Percentiles rank a stretch among this genome's conserved stretches.
These are phyloP conservation scores for Helianthus annuus DNA, from an alignment of 129 eudicot species.

Conservation along the genomic window DNA sequence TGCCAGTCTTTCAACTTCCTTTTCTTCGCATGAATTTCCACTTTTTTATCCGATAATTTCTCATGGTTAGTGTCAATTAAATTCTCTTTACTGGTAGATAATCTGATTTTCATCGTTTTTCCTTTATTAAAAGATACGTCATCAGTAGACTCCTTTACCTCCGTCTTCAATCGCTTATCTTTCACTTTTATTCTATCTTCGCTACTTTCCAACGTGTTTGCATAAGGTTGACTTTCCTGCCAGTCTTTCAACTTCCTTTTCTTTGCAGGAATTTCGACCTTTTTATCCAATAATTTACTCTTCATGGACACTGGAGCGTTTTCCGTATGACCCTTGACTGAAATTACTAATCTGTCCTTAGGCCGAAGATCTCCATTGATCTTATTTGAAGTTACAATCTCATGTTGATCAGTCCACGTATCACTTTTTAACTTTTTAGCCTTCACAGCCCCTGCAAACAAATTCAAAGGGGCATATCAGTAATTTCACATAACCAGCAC, in stretches of 20 bases:
- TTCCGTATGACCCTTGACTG: conserved; percentile 37
- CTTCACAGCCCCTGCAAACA: conserved; percentile 53
- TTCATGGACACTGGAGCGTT: background rate
- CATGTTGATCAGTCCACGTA: conserved; percentile 44
- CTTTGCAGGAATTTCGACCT: conserved; percentile 41
- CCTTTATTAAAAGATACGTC: background rate
- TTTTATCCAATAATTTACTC: conserved; percentile 34
- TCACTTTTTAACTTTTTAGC: conserved; percentile 44
- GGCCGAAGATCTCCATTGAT: conserved; percentile 40
- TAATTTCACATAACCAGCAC: conserved; percentile 15
- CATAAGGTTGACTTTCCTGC: conserved; percentile 39
- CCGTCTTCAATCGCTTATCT: conserved; percentile 43
- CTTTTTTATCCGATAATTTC: conserved; percentile 36
- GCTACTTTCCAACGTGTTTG: conserved; percentile 31
- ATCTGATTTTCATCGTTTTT: conserved; percentile 26
- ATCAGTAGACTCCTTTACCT: background rate
- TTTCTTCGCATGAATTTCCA: conserved; percentile 49
- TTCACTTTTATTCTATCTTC: conserved; percentile 39
- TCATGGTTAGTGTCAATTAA: conserved; percentile 27
- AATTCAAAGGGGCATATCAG: background rate
- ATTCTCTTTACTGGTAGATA: conserved; percentile 38
- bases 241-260: conserved; percentile 63
- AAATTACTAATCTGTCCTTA: conserved; percentile 36
- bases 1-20: conserved; percentile 58
- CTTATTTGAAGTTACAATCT: conserved; percentile 27